Base-by-base conservation (phyloP, 345 rosid species). In the Passiflora organensis region DNA sequence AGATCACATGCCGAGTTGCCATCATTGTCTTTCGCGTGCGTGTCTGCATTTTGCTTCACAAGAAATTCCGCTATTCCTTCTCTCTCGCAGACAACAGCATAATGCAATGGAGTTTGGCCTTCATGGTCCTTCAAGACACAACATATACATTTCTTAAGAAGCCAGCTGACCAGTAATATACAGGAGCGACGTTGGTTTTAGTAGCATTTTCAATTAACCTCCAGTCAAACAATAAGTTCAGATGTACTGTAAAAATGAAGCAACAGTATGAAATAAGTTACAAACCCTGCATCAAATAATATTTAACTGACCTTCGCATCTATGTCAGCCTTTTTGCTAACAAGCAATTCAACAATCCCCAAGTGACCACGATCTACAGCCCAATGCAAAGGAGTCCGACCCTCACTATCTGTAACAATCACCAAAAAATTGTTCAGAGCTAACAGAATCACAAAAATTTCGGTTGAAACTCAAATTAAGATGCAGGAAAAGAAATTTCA, bases 41-140 rank as follows among this genome's bases (percentile, higher is more conserved):
- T 61, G 69, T 82, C 74, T 1, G 95, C 99, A 49, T 81, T 84
- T 49, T 86, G 78, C 74, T 82, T 80, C 80, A 93, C 83, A 17
- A 93, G 89, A 66, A 72, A 80, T 67, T 83, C 72, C 0, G 96
- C 96, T 8, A 89, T 75, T 49, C 74, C 78, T 79, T 83, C 85
- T 65, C 97, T 82, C 73, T 83, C 96, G 18, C 99, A 93, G 21
- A 86, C 78, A 67, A 71, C 87, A 51, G 99, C 99, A 49, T 93
- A 93, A 69, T 89, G 99, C 80, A 93, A 61, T 1, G 97, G 79
- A 9, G 95, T 85, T 72, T 93, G 97, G 41, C 99, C 99, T 66
- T 89, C 99, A 12, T 83, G 76, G 70, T 93, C 99, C 99, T 93
- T n/a, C n/a, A n/a, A n/a, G n/a, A n/a, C n/a, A n/a, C n/a, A n/a